Conservation (phyloP, 257 asterid genomes). For the Solanum dulcamara region DNA sequence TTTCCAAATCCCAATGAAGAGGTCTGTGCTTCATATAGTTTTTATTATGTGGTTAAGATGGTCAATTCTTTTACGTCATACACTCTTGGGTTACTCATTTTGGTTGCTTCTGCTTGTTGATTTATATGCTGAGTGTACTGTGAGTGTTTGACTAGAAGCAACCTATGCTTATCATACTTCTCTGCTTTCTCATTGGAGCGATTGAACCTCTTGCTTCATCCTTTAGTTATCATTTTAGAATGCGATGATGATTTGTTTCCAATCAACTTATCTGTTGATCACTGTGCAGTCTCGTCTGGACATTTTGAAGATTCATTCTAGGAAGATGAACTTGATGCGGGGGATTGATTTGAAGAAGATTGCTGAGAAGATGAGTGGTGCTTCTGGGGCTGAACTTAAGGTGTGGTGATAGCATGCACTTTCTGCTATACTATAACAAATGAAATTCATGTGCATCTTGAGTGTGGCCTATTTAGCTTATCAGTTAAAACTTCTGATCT, state of each 20-base stretch:
- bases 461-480: background rate
- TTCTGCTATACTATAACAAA: background rate
- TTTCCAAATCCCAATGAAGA: conserved; percentile 94
- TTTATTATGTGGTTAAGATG: background rate
- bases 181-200: background rate
- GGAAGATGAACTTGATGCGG: conserved; percentile 84
- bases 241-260: background rate
- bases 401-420: background rate
- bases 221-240: background rate
- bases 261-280: background rate
- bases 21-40: conserved; percentile 14
- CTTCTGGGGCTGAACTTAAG: conserved; percentile 89
- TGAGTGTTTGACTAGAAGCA: background rate
- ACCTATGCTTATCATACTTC: background rate
- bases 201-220: background rate
- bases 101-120: background rate
- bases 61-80: background rate
- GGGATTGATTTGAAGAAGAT: conserved; percentile 88
- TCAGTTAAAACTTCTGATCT: background rate
- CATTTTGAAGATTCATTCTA: conserved; percentile 84
- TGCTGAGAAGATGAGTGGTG: conserved; percentile 89
- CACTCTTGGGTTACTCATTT: background rate
- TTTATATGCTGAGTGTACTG: background rate
- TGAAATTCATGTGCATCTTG: background rate
- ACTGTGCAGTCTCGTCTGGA: conserved; percentile 63